Base-by-base conservation (phyloP, 257 asterid species). In the Ophiorrhiza pumila region DNA sequence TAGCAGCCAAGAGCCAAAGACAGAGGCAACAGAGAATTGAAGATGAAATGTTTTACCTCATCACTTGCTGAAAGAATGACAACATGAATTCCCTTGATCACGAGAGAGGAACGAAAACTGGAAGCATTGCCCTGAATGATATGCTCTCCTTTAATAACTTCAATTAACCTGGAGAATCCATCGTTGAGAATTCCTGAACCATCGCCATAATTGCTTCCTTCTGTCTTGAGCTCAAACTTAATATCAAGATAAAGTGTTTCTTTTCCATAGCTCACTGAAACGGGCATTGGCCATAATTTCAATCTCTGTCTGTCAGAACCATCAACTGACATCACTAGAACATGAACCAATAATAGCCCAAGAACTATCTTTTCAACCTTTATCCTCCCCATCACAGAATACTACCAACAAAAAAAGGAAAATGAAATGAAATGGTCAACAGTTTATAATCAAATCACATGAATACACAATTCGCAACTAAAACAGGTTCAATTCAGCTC, bases 251-350 rank as follows among this genome's bases (percentile, higher is more conserved):
- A 78, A 22, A 91, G 91, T 58, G 2, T 81, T 60, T 77, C 78
- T 41, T 71, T 39, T 27, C 97, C 98, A 42, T 85, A 58, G 81
- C 77, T 93, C 34, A 85, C 96, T 0, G 91, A 86, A 60, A 62
- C 78, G 15, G 98, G 98, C 98, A 93, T 87, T 34, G 98, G 98
- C 98, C 98, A 93, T 86, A 93, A 80, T 41, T 88, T 82, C 82
- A 89, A 63, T 39, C 74, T 66, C 77, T 84, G 34, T 55, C 79
- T 80, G 78, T 73, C 86, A 69, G 63, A 87, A 82, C 41, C 62
- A 43, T 76, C 84, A 42, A 80, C 86, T 69, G 89, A 75, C 65
- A 72, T 29, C 60, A 82, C 77, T 47, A 84, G 56, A 77, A 83
- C 34, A 56, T 69, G 78, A 20, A 78, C 69, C 69, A 82, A 65